Conservation (phyloP, 2,329 filamentous ascomycete species). For the Xylaria sp. region DNA sequence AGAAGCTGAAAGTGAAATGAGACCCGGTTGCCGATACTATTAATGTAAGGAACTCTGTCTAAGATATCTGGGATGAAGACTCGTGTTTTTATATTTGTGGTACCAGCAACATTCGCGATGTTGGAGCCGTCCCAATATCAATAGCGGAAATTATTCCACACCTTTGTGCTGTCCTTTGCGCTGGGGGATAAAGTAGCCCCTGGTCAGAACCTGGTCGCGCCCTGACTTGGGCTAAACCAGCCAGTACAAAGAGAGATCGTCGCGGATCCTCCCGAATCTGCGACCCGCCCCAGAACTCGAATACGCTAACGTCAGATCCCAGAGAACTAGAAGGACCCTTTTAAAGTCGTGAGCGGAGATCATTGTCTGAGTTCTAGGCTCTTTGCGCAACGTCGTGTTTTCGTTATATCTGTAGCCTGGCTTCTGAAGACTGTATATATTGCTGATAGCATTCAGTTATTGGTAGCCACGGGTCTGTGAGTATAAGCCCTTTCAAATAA, state of each 20-base stretch:
- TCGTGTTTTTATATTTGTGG: constrained; percentile 14
- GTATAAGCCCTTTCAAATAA: neutral
- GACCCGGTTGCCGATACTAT: neutral
- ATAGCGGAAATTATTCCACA: neutral
- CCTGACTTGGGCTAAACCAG: neutral
- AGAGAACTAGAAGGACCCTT: too few relatives aligned
- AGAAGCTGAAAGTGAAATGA: neutral
- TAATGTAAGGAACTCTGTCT: neutral
- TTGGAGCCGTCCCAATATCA: neutral
- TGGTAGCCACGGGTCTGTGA: neutral
- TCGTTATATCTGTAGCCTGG: neutral
- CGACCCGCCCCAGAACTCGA: constrained; percentile 7
- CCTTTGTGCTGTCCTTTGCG: neutral
- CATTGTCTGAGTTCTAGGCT: neutral
- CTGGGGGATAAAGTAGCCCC: neutral
- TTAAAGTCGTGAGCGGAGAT: neutral
- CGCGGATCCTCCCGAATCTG: constrained; percentile 8
- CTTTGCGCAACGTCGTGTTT: neutral
- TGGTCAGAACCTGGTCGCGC: neutral
- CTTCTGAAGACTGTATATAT: neutral
- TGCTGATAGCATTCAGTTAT: neutral
- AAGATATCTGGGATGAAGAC: neutral
- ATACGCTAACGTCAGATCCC: too few relatives aligned
- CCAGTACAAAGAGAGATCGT: neutral
- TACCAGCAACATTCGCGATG: neutral